Base-by-base conservation (phyloP, 148 eudicot species). In the Nepenthes mirabilis region DNA sequence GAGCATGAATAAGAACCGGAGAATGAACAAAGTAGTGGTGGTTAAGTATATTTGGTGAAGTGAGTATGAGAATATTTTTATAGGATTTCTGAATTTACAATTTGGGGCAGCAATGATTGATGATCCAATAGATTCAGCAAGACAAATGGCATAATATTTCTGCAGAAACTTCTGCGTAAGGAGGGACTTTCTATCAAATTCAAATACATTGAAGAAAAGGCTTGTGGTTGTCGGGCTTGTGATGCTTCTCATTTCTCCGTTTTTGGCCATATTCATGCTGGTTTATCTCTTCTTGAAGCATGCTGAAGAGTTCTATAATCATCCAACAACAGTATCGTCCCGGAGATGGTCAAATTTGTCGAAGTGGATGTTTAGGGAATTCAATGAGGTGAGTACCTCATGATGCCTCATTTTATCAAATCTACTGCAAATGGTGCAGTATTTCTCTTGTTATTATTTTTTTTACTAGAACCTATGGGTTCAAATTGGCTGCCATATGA, bases 291-390 rank as follows among this genome's bases (percentile, higher is more conserved):
- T 93, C 71, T 74, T 93, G 79, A 82, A 87, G 74, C 99, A 93
- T 68, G 99, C 96, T 56, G 99, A 93, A 63, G 91, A 93, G 56
- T 93, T 88, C 74, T 93, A 93, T 62, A 93, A 93, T 58, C 95
- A 93, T 72, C 99, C 99, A 9, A 86, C 89, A 48, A 82, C 87
- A 14, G 99, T 89, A 68, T 88, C 96, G 52, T 93, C 99, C 55
- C 80, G 96, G 56, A 82, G 95, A 78, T 93, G 99, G 99, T 93
- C 96, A 60, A 93, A 89, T 69, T 82, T 91, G 56, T 83, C 97
- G 23, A 83, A 74, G 75, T 91, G 97, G 97, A 79, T 84, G 70
- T 86, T 86, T 70, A 74, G 99, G 67, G 99, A 93, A 73, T 88
- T 79, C 74, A 93, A 88, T n/a, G 99, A 93, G 99, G 99, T 82